Percentiles rank a stretch among this genome's conserved stretches.
Conservation (phyloP, 176 grass and related monocot species). For the Triticum urartu region DNA sequence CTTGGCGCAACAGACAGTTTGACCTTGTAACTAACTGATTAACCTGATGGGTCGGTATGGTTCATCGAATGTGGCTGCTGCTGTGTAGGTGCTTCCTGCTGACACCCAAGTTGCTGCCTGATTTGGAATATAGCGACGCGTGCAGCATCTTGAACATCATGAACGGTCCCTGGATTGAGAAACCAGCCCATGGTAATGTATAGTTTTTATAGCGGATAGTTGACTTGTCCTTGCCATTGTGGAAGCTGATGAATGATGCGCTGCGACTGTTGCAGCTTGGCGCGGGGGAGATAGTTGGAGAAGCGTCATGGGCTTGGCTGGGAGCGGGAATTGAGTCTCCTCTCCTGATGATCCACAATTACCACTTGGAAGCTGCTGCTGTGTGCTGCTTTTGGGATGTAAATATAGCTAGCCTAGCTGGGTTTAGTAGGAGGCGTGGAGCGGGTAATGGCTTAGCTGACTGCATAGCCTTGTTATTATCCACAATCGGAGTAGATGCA, state of each 20-base stretch:
- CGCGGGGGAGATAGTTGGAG: constrained; percentile 49
- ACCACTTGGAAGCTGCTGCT: too few species aligned
- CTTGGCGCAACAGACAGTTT: background rate
- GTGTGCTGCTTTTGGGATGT: background rate
- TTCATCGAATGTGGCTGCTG: background rate
- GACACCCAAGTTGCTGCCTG: constrained; percentile 87
- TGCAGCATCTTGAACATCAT: constrained; percentile 98
- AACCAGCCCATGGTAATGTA: constrained; percentile 63
- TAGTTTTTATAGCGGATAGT: background rate
- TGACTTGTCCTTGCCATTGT: background rate
- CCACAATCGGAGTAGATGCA: too few species aligned
- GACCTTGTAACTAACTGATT: background rate
- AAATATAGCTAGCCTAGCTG: background rate
- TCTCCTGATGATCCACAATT: too few species aligned
- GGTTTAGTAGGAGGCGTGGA: too few species aligned
- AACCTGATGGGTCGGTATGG: background rate
- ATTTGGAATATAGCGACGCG: constrained; percentile 84
- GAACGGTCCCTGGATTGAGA: constrained; percentile 92
- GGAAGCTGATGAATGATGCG: background rate
- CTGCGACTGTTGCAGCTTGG: constrained; percentile 33
- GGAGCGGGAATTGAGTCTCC: background rate
- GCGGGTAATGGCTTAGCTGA: too few species aligned
- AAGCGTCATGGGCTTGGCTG: constrained; percentile 10
- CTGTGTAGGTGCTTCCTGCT: constrained; percentile 80
- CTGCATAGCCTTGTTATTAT: too few species aligned